These are phyloP conservation scores for Murraya paniculata DNA, from an alignment of 345 rosid species.

Conservation along the genomic window DNA sequence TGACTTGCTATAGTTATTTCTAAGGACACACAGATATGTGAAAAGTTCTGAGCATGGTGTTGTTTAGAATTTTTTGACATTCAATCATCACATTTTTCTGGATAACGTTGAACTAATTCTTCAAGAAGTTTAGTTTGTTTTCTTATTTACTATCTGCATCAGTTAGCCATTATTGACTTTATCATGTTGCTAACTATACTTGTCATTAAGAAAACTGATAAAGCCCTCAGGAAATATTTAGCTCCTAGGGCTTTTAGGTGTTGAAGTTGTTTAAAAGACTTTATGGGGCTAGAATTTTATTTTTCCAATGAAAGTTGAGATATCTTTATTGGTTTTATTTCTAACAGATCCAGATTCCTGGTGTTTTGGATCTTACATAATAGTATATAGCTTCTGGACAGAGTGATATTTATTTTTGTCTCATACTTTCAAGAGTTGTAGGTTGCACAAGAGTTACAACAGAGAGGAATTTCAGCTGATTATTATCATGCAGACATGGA, in stretches of 20 bases:
- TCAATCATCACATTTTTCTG: background rate
- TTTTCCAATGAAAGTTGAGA: background rate
- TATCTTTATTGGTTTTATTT: background rate
- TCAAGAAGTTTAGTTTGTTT: background rate
- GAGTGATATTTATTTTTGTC: slow-evolving; percentile 4
- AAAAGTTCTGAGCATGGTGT: background rate
- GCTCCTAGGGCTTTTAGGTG: background rate
- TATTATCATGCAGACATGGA: slow-evolving; percentile 97
- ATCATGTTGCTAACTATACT: background rate
- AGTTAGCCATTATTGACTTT: background rate
- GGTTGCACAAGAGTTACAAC: slow-evolving; percentile 78
- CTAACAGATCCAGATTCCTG: background rate
- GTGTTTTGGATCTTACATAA: background rate
- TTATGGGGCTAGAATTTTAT: background rate
- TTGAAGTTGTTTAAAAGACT: background rate
- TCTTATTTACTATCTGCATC: background rate
- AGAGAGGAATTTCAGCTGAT: slow-evolving; percentile 76
- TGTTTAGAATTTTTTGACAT: background rate
- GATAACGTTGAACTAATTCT: background rate
- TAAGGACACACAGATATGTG: background rate
- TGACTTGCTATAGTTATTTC: background rate
- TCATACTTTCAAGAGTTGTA: slow-evolving; percentile 34
- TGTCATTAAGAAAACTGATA: background rate
- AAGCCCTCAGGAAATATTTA: background rate
- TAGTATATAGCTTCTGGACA: background rate